A percentile compares a stretch with the other conserved stretches of the same genome.
Evolutionary conservation across 176 grass and related monocot species (phyloP).

Genomic region (Saccharum officinarum): DNA sequence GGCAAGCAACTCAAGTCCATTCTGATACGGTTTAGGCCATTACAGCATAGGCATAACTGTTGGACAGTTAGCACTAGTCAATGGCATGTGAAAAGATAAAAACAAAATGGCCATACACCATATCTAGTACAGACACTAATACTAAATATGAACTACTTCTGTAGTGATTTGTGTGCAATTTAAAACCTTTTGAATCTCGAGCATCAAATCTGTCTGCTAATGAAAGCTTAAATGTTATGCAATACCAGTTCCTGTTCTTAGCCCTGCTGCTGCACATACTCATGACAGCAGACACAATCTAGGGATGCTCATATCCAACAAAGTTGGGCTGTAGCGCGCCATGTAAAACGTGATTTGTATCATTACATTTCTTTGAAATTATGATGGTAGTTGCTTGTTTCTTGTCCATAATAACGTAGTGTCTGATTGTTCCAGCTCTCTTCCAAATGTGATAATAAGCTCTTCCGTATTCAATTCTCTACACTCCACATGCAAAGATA

Average conservation of each 20-base stretch:
- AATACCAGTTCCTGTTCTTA: neutral
- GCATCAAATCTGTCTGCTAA: slow-evolving; percentile 11
- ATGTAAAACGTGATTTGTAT: slow-evolving; percentile 1
- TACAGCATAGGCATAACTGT: neutral
- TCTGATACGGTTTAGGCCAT: neutral
- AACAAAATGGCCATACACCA: neutral
- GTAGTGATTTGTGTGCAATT: neutral
- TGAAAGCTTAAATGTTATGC: slow-evolving; percentile 27
- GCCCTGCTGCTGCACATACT: neutral
- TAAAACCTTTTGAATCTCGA: slow-evolving; percentile 16
- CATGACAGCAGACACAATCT: neutral
- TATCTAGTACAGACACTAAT: neutral
- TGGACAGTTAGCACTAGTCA: neutral
- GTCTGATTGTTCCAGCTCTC: slow-evolving; percentile 69
- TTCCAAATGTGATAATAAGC: slow-evolving; percentile 97
- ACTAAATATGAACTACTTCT: neutral
- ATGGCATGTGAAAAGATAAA: neutral
- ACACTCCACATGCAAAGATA: slow-evolving; percentile 55
- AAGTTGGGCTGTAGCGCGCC: neutral
- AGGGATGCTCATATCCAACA: neutral
- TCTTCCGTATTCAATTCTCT: slow-evolving; percentile 83
- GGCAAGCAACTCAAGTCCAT: neutral
- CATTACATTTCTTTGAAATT: neutral
- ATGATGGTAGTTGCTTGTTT: slow-evolving; percentile 8
- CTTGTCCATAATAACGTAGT: slow-evolving; percentile 31